Percentiles rank a stretch among this genome's conserved stretches.
Evolutionary conservation across 2,329 filamentous ascomycete genomes (phyloP).

Genomic region (Ascosphaera apis): DNA sequence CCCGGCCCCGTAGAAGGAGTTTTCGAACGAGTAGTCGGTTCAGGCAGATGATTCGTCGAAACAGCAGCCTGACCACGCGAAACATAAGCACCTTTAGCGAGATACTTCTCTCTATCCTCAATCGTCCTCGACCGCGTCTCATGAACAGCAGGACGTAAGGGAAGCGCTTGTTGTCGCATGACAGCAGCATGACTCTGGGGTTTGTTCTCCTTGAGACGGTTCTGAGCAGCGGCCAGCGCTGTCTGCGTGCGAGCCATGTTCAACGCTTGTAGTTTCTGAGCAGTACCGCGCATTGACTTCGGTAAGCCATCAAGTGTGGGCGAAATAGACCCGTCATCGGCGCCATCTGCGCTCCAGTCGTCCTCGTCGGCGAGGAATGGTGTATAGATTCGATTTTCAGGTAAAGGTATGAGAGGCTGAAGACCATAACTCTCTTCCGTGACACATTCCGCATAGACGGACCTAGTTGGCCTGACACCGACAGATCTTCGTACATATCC

Average conservation of each 20-base stretch:
- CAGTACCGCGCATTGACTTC: slow-evolving; percentile 9
- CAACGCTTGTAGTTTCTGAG: slow-evolving; percentile 10
- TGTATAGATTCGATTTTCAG: slow-evolving; percentile 22
- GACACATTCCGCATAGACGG: slow-evolving; percentile 23
- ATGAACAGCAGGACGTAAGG: slow-evolving; percentile 5
- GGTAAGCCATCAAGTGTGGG: slow-evolving; percentile 8
- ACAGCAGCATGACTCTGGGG: slow-evolving; percentile 24
- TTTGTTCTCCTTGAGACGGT: slow-evolving; percentile 14
- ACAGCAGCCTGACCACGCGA: no score
- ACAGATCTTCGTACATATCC: slow-evolving; percentile 19
- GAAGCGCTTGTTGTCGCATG: slow-evolving; percentile 22
- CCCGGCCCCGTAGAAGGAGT: no score
- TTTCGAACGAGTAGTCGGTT: no score
- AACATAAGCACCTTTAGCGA: no score
- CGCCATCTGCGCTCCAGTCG: slow-evolving; percentile 17
- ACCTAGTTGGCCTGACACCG: slow-evolving; percentile 23
- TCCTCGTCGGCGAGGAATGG: slow-evolving; percentile 18
- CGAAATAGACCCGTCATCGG: slow-evolving; percentile 5
- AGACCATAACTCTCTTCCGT: slow-evolving; percentile 22
- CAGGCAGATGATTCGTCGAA: no score
- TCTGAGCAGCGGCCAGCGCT: slow-evolving; percentile 18
- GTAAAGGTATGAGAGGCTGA: slow-evolving; percentile 23
- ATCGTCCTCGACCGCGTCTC: background rate
- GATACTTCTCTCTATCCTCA: background rate
- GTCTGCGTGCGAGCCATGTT: slow-evolving; percentile 16